These are phyloP conservation scores for Gnomoniopsis sp. DNA, from an alignment of 2,329 filamentous ascomycete genomes.

Conservation along the genomic window DNA sequence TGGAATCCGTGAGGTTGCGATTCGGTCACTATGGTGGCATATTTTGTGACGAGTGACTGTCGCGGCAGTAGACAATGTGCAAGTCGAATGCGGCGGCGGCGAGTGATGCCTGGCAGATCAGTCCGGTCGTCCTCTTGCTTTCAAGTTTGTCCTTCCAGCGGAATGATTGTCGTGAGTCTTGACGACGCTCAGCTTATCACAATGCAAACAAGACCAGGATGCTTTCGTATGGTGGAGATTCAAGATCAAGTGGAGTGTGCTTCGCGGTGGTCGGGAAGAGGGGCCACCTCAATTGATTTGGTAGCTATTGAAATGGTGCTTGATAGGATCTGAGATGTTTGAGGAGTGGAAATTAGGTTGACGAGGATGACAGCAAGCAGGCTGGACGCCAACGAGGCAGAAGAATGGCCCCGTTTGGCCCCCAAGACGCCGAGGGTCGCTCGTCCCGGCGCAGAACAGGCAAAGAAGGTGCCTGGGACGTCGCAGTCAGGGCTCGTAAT, in stretches of 20 bases:
- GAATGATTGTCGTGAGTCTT: background rate
- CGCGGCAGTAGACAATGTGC: background rate
- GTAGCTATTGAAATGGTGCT: background rate
- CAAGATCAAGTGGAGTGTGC: background rate
- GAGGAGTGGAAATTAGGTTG: background rate
- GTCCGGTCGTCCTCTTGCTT: background rate
- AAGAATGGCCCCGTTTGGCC: background rate
- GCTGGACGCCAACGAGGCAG: background rate
- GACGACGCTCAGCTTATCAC: background rate
- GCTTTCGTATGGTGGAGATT: background rate
- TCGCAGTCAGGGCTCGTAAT: no score
- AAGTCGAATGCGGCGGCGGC: background rate
- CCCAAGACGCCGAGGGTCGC: no score
- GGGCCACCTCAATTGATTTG: conserved; percentile 7
- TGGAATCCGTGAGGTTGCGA: background rate
- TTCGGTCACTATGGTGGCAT: background rate
- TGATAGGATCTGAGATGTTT: background rate
- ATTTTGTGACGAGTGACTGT: background rate
- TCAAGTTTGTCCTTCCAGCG: background rate
- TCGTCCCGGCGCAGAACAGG: background rate
- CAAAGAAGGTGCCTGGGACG: background rate
- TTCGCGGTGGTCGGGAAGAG: conserved; percentile 16
- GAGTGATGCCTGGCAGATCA: background rate
- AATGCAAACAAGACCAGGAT: background rate
- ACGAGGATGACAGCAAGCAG: no score